These are phyloP conservation scores for Monascus purpureus DNA, from an alignment of 495 filamentous ascomycete species.

Conservation along the genomic window DNA sequence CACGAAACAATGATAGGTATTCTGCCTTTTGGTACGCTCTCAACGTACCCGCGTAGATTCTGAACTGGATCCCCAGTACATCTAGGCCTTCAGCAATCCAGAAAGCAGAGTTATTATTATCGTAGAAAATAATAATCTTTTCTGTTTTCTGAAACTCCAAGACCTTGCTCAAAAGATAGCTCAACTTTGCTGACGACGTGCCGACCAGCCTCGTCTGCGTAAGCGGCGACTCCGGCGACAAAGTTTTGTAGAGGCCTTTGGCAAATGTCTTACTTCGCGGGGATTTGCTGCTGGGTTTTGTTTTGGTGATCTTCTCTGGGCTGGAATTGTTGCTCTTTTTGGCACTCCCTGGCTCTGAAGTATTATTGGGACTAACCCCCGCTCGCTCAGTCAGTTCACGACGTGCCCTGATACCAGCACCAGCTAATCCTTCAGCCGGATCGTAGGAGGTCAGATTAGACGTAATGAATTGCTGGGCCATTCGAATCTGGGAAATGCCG, in stretches of 20 bases:
- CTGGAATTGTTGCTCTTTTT: constrained; percentile 5
- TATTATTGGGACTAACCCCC: constrained; percentile 5
- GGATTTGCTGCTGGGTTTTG: constrained; percentile 15
- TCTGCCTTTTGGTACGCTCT: constrained; percentile 43
- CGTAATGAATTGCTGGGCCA: constrained; percentile 46
- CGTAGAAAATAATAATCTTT: constrained; percentile 90
- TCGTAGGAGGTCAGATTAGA: constrained; percentile 31
- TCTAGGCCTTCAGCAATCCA: constrained; percentile 77
- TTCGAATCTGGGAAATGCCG: constrained; percentile 41
- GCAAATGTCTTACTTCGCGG: constrained; percentile 21
- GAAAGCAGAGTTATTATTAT: constrained; percentile 68
- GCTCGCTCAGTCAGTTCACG: constrained; percentile 15
- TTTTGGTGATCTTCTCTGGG: constrained; percentile 4
- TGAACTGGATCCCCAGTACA: constrained; percentile 54
- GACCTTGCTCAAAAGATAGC: constrained; percentile 67
- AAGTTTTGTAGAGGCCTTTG: constrained; percentile 16
- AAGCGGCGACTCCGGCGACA: constrained; percentile 39
- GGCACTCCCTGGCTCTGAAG: constrained; percentile 5
- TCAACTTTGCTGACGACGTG: constrained; percentile 76
- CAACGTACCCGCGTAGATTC: constrained; percentile 72
- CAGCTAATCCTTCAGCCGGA: constrained; percentile 36
- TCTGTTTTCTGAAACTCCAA: constrained; percentile 49
- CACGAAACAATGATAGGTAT: constrained; percentile 68
- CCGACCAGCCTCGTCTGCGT: constrained; percentile 52
- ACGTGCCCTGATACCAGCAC: constrained; percentile 29